Base-by-base conservation (phyloP, 208 protist species). In the Lotmaria passim region DNA sequence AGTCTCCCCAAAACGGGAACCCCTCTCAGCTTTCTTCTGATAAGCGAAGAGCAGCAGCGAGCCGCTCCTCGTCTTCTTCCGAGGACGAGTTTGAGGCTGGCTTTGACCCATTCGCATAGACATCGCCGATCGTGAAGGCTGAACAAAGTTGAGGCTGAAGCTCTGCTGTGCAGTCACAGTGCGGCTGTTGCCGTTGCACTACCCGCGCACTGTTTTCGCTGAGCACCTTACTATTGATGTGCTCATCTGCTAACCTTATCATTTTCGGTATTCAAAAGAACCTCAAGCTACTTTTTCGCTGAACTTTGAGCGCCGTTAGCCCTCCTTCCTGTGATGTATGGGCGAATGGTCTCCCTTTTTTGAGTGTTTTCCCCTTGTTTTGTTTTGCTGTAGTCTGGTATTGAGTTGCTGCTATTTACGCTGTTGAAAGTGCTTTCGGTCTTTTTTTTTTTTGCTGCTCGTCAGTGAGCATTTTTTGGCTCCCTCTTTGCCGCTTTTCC, bases 31-130 rank as follows among this genome's bases (percentile, higher is more conserved):
- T 33, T 4, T 44, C 39, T 10, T 19, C 11, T 10, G 34, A 15
- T 6, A 7, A 3, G 10, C 31, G 47, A 56, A 24, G 23, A 19
- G 17, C 28, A 19, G 2, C 31, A 7, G 47, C 26, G 30, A 21
- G 38, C 56, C 33, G 14, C n/a, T 34, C 21, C 10, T 72, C 53
- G 24, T 72, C 62, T 41, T 61, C 57, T 4, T 68, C 56, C 12
- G 61, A 69, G 21, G 70, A 66, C 8, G 75, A 84, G 23, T 86
- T 86, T 39, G 61, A 81, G 41, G 60, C 83, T 24, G 83, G 65
- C 0, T 89, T 89, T 39, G 71, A 89, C 24, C 83, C 83, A 11
- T 89, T 89, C 73, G 70, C 74, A 10, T 85, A 69, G 46, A 17
- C 15, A 28, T 23, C 33, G 19, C 33, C n/a, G n/a, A 15, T 1